Evolutionary conservation across 495 filamentous ascomycete genomes (phyloP).

Genomic region (Coniosporium apollinis): DNA sequence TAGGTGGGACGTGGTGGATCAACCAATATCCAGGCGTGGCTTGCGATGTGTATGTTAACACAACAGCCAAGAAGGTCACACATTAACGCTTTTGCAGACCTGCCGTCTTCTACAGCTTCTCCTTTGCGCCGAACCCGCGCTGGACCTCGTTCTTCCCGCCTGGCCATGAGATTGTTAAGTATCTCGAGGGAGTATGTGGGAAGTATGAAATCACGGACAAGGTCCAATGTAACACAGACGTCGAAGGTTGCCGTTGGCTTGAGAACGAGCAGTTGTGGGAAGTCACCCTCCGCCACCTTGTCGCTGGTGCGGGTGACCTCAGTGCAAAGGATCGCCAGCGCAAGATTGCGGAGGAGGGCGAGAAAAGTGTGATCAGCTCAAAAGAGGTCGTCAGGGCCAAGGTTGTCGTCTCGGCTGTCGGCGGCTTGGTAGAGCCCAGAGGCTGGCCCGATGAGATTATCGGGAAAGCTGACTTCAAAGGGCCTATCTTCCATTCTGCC

Average conservation of each 20-base stretch:
- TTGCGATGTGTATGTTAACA: slow-evolving; percentile 19
- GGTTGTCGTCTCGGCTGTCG: slow-evolving; percentile 32
- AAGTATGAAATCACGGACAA: slow-evolving; percentile 42
- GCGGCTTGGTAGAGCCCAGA: slow-evolving; percentile 36
- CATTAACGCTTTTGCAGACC: slow-evolving; percentile 3
- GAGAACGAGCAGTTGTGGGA: slow-evolving; percentile 30
- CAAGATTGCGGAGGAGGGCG: slow-evolving; percentile 14
- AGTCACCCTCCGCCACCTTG: slow-evolving; percentile 15
- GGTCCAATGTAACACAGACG: slow-evolving; percentile 40
- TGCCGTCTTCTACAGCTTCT: slow-evolving; percentile 45
- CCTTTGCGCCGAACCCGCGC: slow-evolving; percentile 39
- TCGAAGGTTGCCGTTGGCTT: slow-evolving; percentile 41
- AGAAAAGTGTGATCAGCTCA: slow-evolving; percentile 9
- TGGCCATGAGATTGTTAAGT: slow-evolving; percentile 39
- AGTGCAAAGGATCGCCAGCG: slow-evolving; percentile 11
- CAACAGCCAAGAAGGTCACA: slow-evolving; percentile 11
- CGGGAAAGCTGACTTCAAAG: slow-evolving; percentile 16
- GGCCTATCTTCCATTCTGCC: slow-evolving; percentile 17
- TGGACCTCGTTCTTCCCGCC: slow-evolving; percentile 41
- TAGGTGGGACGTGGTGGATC: slow-evolving; percentile 54
- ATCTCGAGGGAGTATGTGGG: slow-evolving; percentile 40
- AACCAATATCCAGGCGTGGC: slow-evolving; percentile 51
- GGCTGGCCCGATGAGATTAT: slow-evolving; percentile 28
- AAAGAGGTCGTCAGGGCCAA: slow-evolving; percentile 20
- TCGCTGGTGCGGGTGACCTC: slow-evolving; percentile 19